Evolutionary conservation across 192 early-diverging fungal genomes (phyloP).

Genomic region (Coemansia umbellata): DNA sequence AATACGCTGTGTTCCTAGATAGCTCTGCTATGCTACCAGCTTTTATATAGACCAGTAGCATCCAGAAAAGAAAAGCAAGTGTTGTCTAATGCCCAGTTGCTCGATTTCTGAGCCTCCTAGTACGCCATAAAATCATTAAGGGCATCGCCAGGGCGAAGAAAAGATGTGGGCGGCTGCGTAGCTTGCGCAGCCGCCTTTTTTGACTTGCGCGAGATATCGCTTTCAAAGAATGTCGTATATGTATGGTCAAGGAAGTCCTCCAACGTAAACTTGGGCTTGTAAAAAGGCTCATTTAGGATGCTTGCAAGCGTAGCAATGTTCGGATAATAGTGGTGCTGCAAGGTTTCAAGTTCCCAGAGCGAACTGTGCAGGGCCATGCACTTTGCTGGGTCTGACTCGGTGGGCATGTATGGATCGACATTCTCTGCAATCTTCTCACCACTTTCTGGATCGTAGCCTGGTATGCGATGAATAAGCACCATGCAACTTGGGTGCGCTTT

Average conservation of each 20-base stretch:
- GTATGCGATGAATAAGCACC: slow-evolving; percentile 73
- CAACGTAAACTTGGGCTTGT: slow-evolving; percentile 79
- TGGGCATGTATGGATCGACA: slow-evolving; percentile 42
- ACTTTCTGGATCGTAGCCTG: slow-evolving; percentile 41
- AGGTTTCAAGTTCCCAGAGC: slow-evolving; percentile 90
- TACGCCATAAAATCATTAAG: slow-evolving; percentile 39
- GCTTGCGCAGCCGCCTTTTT: slow-evolving; percentile 59
- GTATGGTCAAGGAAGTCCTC: slow-evolving; percentile 98
- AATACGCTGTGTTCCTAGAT: too few species aligned
- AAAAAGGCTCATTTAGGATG: slow-evolving; percentile 84
- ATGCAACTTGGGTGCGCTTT: slow-evolving; percentile 89
- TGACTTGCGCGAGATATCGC: slow-evolving; percentile 59
- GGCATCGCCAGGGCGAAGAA: slow-evolving; percentile 53
- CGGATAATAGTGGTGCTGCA: slow-evolving; percentile 84
- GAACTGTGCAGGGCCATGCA: slow-evolving; percentile 78
- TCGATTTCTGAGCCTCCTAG: too few species aligned
- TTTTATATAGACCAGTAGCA: too few species aligned
- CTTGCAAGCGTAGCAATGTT: slow-evolving; percentile 81
- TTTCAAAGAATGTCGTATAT: slow-evolving; percentile 70
- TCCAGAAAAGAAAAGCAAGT: too few species aligned
- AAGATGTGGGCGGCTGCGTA: slow-evolving; percentile 51
- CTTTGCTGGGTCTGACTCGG: slow-evolving; percentile 73
- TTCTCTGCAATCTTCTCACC: slow-evolving; percentile 26
- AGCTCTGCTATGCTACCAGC: too few species aligned
- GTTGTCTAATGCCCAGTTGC: too few species aligned